Conservation (phyloP, 73 alveolate genomes). For the Paramecium primaurelia region DNA sequence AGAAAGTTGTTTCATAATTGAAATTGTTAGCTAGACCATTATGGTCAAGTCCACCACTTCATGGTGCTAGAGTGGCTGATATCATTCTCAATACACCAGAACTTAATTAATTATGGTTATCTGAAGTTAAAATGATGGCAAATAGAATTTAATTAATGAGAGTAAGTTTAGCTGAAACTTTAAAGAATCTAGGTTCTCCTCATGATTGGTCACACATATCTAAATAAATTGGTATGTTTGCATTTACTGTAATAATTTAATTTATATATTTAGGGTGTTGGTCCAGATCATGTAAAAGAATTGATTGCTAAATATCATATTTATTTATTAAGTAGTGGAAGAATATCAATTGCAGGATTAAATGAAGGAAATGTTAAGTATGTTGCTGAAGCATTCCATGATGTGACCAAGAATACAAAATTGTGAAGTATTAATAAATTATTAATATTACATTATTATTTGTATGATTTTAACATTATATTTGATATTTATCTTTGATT, state of each 20-base stretch:
- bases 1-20: constrained; percentile 75
- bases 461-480: background rate
- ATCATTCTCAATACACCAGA: constrained; percentile 79
- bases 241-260: constrained; percentile 76
- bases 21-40: constrained; percentile 76
- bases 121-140: constrained; percentile 85
- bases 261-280: constrained; percentile 49
- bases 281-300: constrained; percentile 75
- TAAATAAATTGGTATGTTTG: constrained; percentile 89
- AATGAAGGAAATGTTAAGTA: constrained; percentile 81
- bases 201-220: constrained; percentile 84
- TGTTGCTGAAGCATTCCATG: constrained; percentile 79
- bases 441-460: background rate
- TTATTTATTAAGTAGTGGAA: constrained; percentile 75
- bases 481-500: background rate
- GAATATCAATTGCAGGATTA: constrained; percentile 84
- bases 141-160: constrained; percentile 83
- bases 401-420: constrained; percentile 57
- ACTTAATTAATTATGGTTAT: constrained; percentile 75
- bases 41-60: constrained; percentile 87
- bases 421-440: constrained; percentile 6
- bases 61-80: constrained; percentile 86
- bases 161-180: constrained; percentile 61
- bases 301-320: constrained; percentile 74
- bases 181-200: constrained; percentile 71